These are phyloP conservation scores for Aspergillus luchuensis DNA, from an alignment of 2,329 filamentous ascomycete species.

Conservation along the genomic window DNA sequence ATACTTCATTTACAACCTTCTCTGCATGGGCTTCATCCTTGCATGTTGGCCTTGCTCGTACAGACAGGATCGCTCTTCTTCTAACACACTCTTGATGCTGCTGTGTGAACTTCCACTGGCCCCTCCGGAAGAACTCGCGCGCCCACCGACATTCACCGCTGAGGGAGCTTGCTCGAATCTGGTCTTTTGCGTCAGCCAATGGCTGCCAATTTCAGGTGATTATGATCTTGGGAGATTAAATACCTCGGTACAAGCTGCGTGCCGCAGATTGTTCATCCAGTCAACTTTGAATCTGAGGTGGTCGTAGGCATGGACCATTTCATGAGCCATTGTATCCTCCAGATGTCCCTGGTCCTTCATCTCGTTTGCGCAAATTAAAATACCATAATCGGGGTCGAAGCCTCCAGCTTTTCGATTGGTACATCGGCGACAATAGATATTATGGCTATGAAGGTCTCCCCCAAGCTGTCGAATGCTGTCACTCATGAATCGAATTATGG, in stretches of 20 bases:
- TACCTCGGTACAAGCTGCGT: slow-evolving; percentile 93
- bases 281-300: slow-evolving; percentile 90
- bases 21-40: slow-evolving; percentile 83
- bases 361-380: slow-evolving; percentile 90
- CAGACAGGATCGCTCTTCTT: slow-evolving; percentile 74
- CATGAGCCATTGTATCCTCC: slow-evolving; percentile 92
- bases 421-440: slow-evolving; percentile 82
- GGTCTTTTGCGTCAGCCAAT: slow-evolving; percentile 17
- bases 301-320: slow-evolving; percentile 98
- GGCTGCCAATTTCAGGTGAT: not conserved
- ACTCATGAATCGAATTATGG: slow-evolving; percentile 81
- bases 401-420: slow-evolving; percentile 73
- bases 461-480: slow-evolving; percentile 79
- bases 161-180: slow-evolving; percentile 91
- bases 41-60: slow-evolving; percentile 75
- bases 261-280: slow-evolving; percentile 74
- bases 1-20: slow-evolving; percentile 94
- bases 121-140: slow-evolving; percentile 79
- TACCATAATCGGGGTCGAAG: slow-evolving; percentile 83
- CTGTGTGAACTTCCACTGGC: slow-evolving; percentile 85
- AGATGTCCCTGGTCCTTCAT: slow-evolving; percentile 76
- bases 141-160: slow-evolving; percentile 92
- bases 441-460: slow-evolving; percentile 70
- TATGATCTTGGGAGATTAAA: slow-evolving; percentile 21
- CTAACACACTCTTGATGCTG: slow-evolving; percentile 94